Conservation (phyloP, 768 basidiomycete species). For the Mycena albidolilacea region DNA sequence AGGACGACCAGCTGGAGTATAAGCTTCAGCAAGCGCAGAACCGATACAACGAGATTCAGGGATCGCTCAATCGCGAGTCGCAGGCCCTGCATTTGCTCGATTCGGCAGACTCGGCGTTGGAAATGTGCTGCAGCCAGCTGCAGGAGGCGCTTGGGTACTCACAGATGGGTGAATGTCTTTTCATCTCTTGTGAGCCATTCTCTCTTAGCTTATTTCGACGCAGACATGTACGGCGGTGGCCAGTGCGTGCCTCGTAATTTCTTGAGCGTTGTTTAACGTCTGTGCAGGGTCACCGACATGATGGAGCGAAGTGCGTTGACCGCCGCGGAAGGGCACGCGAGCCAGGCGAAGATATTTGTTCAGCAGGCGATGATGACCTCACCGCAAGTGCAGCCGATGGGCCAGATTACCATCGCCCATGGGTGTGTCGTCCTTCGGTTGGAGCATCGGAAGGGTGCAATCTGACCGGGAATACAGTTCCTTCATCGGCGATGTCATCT, state of each 20-base stretch:
- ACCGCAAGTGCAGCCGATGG: conserved; percentile 55
- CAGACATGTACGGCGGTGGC: conserved; percentile 62
- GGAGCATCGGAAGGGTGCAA: neutral
- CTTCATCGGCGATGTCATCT: conserved; percentile 56
- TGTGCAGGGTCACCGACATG: conserved; percentile 54
- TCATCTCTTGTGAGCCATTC: neutral
- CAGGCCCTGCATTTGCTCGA: conserved; percentile 56
- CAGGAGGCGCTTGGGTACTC: conserved; percentile 58
- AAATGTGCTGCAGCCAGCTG: conserved; percentile 48
- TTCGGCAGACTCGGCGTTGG: conserved; percentile 54
- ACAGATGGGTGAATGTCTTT: conserved; percentile 50
- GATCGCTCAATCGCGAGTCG: conserved; percentile 54
- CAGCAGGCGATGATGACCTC: conserved; percentile 57
- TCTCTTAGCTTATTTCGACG: conserved; percentile 11
- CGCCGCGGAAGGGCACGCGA: conserved; percentile 52
- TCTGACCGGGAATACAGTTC: neutral
- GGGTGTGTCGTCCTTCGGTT: conserved; percentile 48
- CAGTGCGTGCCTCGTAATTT: conserved; percentile 43
- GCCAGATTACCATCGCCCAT: conserved; percentile 54
- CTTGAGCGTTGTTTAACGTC: neutral
- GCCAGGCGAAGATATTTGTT: conserved; percentile 52
- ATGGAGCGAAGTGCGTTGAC: conserved; percentile 59
- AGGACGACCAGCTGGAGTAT: conserved; percentile 60
- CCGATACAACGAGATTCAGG: conserved; percentile 54
- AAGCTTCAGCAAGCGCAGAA: conserved; percentile 51